Conservation (phyloP, 2,329 filamentous ascomycete species). For the Aspergillus proliferans region DNA sequence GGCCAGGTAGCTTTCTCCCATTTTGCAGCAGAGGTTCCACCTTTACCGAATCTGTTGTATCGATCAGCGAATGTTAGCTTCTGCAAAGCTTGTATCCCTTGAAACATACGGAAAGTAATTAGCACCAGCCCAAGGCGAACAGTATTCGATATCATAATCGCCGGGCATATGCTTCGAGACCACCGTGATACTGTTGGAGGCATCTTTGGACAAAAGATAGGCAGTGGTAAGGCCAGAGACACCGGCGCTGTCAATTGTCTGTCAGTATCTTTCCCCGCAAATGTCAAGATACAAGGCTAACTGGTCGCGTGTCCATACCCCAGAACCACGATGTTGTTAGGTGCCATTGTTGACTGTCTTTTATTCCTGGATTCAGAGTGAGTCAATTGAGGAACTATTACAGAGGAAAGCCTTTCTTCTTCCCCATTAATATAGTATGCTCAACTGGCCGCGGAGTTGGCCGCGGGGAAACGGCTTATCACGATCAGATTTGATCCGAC, state of each 20-base stretch:
- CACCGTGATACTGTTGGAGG: conserved; percentile 58
- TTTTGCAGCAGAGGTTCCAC: conserved; percentile 32
- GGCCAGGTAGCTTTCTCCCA: conserved; percentile 63
- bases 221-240: conserved; percentile 62
- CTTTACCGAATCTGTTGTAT: conserved; percentile 32
- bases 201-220: conserved; percentile 53
- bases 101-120: conserved; percentile 63
- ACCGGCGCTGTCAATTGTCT: conserved; percentile 48
- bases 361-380: no score
- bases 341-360: conserved; percentile 18
- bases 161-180: conserved; percentile 87
- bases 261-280: not conserved
- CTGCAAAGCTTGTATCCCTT: conserved; percentile 1
- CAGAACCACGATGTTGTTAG: conserved; percentile 35
- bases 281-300: no score
- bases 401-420: no score
- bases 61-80: not conserved
- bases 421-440: not conserved
- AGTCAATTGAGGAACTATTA: not conserved
- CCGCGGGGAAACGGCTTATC: not conserved
- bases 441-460: not conserved
- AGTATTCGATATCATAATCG: conserved; percentile 86
- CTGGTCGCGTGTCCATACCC: conserved; percentile 21
- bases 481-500: not conserved
- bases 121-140: conserved; percentile 82